phyloP scores from a whole-genome alignment of 306 rosid genomes.

The Psophocarpus tetragonolobus region DNA sequence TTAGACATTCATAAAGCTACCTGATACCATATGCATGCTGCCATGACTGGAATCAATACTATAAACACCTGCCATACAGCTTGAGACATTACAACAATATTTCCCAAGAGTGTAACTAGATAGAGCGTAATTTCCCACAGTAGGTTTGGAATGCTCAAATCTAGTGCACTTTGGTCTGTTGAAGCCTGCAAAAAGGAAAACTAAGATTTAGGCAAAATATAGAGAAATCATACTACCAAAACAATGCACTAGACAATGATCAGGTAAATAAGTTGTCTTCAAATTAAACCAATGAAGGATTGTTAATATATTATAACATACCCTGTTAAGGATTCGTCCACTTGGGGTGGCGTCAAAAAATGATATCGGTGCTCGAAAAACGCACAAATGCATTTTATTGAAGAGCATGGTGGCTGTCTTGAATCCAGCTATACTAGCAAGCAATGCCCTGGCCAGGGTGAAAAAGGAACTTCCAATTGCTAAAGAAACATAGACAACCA shows the following conservation, averaged over 20 bases:
- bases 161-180: conserved; percentile 43
- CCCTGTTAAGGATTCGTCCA: conserved; percentile 61
- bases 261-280: neutral
- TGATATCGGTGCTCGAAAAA: conserved; percentile 82
- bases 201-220: neutral
- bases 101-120: conserved; percentile 24
- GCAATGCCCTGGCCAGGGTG: conserved; percentile 45
- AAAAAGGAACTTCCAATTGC: conserved; percentile 65
- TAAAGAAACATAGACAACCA: conserved; percentile 64
- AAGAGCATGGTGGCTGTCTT: conserved; percentile 73
- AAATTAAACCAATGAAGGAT: neutral
- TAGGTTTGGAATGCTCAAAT: conserved; percentile 14
- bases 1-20: conserved; percentile 18
- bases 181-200: conserved; percentile 41
- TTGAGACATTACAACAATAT: conserved; percentile 36
- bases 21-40: conserved; percentile 49
- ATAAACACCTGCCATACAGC: conserved; percentile 41
- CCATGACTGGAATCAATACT: conserved; percentile 47
- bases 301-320: conserved; percentile 22
- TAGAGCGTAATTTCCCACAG: neutral
- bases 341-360: conserved; percentile 82
- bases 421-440: conserved; percentile 56
- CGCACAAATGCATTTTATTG: conserved; percentile 63
- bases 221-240: neutral
- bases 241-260: neutral